Percentiles rank a stretch among this genome's conserved stretches.
phyloP scores from a whole-genome alignment of 345 rosid species.

The Cardamine resedifolia region DNA sequence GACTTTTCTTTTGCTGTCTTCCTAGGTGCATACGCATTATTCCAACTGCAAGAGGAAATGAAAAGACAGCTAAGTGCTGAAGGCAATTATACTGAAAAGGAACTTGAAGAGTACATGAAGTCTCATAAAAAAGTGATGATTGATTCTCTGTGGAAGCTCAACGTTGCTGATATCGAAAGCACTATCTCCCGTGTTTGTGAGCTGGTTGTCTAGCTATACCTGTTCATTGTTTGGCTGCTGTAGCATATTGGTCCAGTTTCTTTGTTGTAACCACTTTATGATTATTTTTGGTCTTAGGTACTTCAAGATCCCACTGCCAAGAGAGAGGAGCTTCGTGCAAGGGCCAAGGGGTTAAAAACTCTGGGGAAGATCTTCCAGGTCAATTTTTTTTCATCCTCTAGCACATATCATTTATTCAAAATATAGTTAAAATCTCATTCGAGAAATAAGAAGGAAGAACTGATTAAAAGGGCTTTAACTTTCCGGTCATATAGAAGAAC shows the following conservation, averaged over 20 bases:
- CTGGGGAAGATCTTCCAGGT: conserved; percentile 97
- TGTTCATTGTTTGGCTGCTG: conserved; percentile 10
- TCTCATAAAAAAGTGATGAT: conserved; percentile 90
- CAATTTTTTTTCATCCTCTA: conserved; percentile 9
- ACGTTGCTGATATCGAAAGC: conserved; percentile 93
- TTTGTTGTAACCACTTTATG: not conserved
- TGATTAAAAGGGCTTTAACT: not conserved
- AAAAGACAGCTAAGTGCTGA: conserved; percentile 88
- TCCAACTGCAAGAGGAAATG: conserved; percentile 99
- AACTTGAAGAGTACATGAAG: conserved; percentile 89
- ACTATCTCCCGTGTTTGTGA: conserved; percentile 96
- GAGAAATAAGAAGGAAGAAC: conserved; percentile 1
- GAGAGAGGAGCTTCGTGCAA: conserved; percentile 87
- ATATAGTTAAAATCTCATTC: not conserved
- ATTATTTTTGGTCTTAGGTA: conserved; percentile 49
- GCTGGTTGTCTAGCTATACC: conserved; percentile 55
- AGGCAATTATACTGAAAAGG: conserved; percentile 86
- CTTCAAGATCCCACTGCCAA: conserved; percentile 84
- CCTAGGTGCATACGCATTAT: conserved; percentile 89
- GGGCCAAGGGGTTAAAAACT: conserved; percentile 94
- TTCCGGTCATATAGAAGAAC: conserved; percentile 50
- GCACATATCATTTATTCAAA: conserved; percentile 10
- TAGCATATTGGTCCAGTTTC: conserved; percentile 30
- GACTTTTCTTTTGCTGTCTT: conserved; percentile 16
- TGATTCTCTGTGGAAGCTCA: conserved; percentile 97